Percentiles rank a stretch among this genome's conserved stretches.
Conservation (phyloP, 257 asterid species). For the Solanum phureja region DNA sequence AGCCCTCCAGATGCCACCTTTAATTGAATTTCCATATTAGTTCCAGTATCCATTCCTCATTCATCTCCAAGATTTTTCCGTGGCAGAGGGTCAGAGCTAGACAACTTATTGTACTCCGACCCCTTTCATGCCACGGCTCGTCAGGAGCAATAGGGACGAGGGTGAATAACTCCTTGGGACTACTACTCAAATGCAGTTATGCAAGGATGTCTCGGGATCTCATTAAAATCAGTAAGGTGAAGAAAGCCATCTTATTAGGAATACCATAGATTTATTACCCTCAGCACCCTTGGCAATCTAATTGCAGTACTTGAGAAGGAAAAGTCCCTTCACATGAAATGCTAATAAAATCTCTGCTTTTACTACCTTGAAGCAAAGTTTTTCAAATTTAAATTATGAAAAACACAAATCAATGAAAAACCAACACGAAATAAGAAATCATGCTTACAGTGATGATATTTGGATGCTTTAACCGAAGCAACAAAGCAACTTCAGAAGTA, state of each 20-base stretch:
- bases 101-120: background rate
- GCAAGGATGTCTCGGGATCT: background rate
- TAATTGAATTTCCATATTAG: background rate
- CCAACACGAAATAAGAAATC: background rate
- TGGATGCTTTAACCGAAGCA: slow-evolving; percentile 76
- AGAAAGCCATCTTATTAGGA: background rate
- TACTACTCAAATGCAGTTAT: background rate
- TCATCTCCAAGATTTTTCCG: background rate
- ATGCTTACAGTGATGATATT: slow-evolving; percentile 80
- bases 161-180: background rate
- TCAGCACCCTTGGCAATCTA: too few species aligned
- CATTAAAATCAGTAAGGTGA: background rate
- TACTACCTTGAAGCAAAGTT: background rate
- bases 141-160: background rate
- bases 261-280: background rate
- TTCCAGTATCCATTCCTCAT: background rate
- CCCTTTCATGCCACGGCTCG: background rate
- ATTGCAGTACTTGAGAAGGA: background rate
- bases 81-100: background rate
- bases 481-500: slow-evolving; percentile 72
- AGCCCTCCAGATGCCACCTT: background rate
- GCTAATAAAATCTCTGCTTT: background rate
- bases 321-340: background rate
- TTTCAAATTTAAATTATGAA: background rate
- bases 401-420: background rate